phyloP scores from a whole-genome alignment of 305 asterid species.

The Lippia alba region DNA sequence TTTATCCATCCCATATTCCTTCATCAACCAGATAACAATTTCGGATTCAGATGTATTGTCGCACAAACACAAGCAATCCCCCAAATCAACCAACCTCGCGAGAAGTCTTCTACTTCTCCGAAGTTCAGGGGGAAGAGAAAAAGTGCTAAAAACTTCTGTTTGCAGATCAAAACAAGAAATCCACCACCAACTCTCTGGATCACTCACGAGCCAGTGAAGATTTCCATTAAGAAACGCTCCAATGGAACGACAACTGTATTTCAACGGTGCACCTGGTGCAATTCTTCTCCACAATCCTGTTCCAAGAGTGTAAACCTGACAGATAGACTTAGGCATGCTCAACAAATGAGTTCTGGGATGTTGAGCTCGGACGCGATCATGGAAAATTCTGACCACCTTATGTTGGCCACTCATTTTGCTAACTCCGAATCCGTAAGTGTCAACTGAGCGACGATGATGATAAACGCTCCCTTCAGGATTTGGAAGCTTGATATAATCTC shows the following conservation, averaged over 20 bases:
- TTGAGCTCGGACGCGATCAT: neutral
- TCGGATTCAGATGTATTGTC: conserved; percentile 37
- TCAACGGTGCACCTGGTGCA: conserved; percentile 10
- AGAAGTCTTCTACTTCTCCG: neutral
- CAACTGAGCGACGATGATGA: conserved; percentile 26
- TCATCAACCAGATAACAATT: conserved; percentile 47
- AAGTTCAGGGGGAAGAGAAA: conserved; percentile 18
- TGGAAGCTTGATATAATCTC: conserved; percentile 41
- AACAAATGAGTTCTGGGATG: neutral
- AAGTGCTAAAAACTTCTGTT: conserved; percentile 39
- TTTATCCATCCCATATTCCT: conserved; percentile 43
- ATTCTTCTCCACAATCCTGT: conserved; percentile 43
- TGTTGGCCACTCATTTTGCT: conserved; percentile 34
- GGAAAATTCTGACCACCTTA: conserved; percentile 45
- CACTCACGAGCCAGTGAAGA: conserved; percentile 52
- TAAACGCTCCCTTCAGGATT: conserved; percentile 2
- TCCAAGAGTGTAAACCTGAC: conserved; percentile 53
- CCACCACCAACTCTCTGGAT: neutral
- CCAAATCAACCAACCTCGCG: conserved; percentile 25
- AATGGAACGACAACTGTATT: conserved; percentile 7
- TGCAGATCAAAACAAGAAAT: conserved; percentile 52
- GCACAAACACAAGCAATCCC: conserved; percentile 42
- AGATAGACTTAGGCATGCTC: conserved; percentile 17
- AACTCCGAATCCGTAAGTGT: conserved; percentile 44
- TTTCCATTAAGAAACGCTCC: conserved; percentile 44